Conservation (phyloP, 2,329 filamentous ascomycete genomes). For the Aaosphaeria pasadenensis region DNA sequence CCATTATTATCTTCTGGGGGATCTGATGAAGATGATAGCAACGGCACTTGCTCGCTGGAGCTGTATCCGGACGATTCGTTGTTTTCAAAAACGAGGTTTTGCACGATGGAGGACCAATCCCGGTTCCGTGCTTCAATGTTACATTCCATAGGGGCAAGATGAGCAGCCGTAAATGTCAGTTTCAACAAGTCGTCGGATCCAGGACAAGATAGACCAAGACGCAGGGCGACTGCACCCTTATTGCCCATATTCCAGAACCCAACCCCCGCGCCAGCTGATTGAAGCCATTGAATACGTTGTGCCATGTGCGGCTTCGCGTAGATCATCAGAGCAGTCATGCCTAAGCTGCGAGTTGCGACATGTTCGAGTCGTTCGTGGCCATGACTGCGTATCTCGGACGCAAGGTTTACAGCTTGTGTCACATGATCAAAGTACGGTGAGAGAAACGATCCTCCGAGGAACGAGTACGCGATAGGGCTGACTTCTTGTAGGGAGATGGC, state of each 20-base stretch:
- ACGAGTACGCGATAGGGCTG: constrained; percentile 77
- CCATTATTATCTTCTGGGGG: constrained; percentile 48
- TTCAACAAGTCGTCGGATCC: constrained; percentile 51
- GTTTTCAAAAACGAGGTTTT: constrained; percentile 69
- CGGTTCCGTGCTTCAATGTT: constrained; percentile 72
- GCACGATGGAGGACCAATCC: constrained; percentile 85
- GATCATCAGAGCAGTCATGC: constrained; percentile 86
- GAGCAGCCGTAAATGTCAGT: constrained; percentile 82
- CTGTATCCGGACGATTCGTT: constrained; percentile 28
- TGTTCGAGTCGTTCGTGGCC: constrained; percentile 60
- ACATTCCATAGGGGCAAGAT: constrained; percentile 85
- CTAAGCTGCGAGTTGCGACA: constrained; percentile 70
- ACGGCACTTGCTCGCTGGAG: constrained; percentile 28
- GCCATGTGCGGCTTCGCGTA: constrained; percentile 66
- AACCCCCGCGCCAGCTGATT: constrained; percentile 79
- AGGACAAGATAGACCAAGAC: constrained; percentile 58
- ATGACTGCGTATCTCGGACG: constrained; percentile 50
- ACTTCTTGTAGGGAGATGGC: constrained; percentile 80
- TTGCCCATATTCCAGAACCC: constrained; percentile 89
- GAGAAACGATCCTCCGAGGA: constrained; percentile 80
- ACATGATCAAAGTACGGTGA: constrained; percentile 72
- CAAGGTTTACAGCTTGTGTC: constrained; percentile 67
- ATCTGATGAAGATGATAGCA: constrained; percentile 19
- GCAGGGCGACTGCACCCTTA: constrained; percentile 84
- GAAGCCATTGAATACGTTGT: constrained; percentile 60